These are phyloP conservation scores for Debaryomyces tyrocola DNA, from an alignment of 805 yeast species.

Conservation along the genomic window DNA sequence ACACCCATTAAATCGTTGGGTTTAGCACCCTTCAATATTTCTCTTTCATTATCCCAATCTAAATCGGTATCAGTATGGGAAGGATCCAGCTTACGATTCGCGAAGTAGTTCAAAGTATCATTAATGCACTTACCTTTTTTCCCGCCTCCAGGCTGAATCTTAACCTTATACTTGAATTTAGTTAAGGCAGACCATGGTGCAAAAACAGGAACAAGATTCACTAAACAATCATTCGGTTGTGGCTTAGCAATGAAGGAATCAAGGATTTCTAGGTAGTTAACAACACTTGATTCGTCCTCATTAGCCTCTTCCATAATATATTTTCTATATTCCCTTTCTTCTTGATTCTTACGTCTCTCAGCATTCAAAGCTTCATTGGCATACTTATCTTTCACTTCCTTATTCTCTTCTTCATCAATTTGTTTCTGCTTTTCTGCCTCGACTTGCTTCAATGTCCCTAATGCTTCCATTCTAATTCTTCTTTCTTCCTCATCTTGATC, in stretches of 20 bases:
- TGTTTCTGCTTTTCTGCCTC: constrained; percentile 19
- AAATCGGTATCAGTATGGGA: constrained; percentile 46
- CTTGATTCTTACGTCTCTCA: constrained; percentile 42
- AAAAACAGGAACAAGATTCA: constrained; percentile 77
- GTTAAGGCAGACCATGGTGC: constrained; percentile 88
- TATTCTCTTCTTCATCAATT: constrained; percentile 13
- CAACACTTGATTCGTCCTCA: constrained; percentile 29
- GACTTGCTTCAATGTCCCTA: constrained; percentile 76
- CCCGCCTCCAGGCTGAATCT: constrained; percentile 73
- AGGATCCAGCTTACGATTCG: constrained; percentile 44
- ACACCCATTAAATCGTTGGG: constrained; percentile 66
- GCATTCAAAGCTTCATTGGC: constrained; percentile 17
- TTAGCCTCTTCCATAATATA: constrained; percentile 36
- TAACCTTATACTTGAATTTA: constrained; percentile 77
- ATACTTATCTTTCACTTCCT: constrained; percentile 24
- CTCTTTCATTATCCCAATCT: constrained; percentile 75
- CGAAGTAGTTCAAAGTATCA: constrained; percentile 64
- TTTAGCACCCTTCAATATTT: constrained; percentile 53
- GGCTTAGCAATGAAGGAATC: constrained; percentile 50
- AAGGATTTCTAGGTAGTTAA: constrained; percentile 41
- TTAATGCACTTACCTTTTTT: constrained; percentile 86
- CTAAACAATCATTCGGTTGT: constrained; percentile 48
- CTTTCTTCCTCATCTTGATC: constrained; percentile 93
- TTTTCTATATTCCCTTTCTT: constrained; percentile 45
- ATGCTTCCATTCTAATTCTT: constrained; percentile 66